Evolutionary conservation across 2,329 filamentous ascomycete species (phyloP), one percentile per base, ranked within the genome.

Genomic region (Phyllosticta citrichinensis): DNA sequence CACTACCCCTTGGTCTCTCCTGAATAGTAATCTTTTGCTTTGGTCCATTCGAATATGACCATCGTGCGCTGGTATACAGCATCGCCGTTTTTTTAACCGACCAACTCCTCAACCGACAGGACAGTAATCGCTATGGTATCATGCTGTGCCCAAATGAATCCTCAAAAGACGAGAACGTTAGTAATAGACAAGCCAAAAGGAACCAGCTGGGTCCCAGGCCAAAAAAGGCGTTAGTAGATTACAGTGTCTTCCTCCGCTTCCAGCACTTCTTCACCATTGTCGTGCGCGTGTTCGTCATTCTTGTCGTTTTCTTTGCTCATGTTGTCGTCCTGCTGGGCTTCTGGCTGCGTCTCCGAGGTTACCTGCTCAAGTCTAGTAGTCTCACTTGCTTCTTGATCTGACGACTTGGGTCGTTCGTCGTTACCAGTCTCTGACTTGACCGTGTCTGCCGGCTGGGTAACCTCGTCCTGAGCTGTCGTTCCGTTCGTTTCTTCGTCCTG

Each of bases 231-330:
- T 82, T 77, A 96, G 77, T 96, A 96, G 63, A 96, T 93, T 58
- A 96, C 90, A 67, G 87, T 91, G 69, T 96, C 91, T 76, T 97
- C 91, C 63, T 91, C 89, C 60, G 87, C 89, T 73, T 91, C 88
- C 59, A 94, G 85, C 65, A 95, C 81, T 61, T 93, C 86, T 68
- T 92, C 89, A 58, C 85, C 88, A 57, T 83, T 81, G 64, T 91
- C 86, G 68, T 92, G 68, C 63, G 47, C 62, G 66, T 67, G 66
- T 56, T 62, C 60, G 33, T 62, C 64, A 52, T 58, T 27, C 12
- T 68, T 64, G 62, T 62, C 65, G 64, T 71, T 65, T 57, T 66
- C 66, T 14, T 68, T 67, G 52, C 66, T 65, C 62, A 69, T 67
- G 62, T 64, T 64, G 62, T 70, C 65, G 40, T 55, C 24, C 10